phyloP scores from a whole-genome alignment of 192 early-diverging fungal species.

The Spizellomyces sp. region DNA sequence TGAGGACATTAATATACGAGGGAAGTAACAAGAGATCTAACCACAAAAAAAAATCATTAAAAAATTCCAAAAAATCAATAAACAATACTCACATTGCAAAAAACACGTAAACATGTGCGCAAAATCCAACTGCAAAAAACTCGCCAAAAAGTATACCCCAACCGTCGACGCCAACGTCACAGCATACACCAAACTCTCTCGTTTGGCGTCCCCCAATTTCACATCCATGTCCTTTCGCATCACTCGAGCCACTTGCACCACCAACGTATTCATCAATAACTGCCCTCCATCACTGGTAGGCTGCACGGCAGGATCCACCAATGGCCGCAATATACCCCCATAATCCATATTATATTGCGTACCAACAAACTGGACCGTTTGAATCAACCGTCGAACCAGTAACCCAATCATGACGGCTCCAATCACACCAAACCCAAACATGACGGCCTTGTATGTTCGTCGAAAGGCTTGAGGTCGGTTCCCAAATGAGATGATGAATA shows the following conservation, averaged over 20 bases:
- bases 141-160: constrained; percentile 45
- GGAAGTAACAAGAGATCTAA: constrained; percentile 61
- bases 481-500: constrained; percentile 53
- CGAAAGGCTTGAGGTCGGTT: constrained; percentile 53
- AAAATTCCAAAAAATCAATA: too few species aligned
- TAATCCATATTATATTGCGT: background rate
- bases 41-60: constrained; percentile 42
- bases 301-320: background rate
- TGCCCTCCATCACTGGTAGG: constrained; percentile 15
- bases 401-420: constrained; percentile 44
- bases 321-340: background rate
- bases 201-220: constrained; percentile 4
- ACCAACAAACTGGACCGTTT: background rate
- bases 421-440: constrained; percentile 42
- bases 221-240: constrained; percentile 1
- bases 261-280: constrained; percentile 25
- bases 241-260: constrained; percentile 9
- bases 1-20: constrained; percentile 86
- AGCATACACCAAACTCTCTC: constrained; percentile 14
- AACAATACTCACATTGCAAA: constrained; percentile 39
- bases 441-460: constrained; percentile 36
- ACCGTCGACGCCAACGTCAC: constrained; percentile 39
- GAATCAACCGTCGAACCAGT: constrained; percentile 29
- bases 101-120: constrained; percentile 55
- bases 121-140: constrained; percentile 43